These are phyloP conservation scores for Agarophyton chilense DNA, from an alignment of 23 red algal species.

Conservation along the genomic window DNA sequence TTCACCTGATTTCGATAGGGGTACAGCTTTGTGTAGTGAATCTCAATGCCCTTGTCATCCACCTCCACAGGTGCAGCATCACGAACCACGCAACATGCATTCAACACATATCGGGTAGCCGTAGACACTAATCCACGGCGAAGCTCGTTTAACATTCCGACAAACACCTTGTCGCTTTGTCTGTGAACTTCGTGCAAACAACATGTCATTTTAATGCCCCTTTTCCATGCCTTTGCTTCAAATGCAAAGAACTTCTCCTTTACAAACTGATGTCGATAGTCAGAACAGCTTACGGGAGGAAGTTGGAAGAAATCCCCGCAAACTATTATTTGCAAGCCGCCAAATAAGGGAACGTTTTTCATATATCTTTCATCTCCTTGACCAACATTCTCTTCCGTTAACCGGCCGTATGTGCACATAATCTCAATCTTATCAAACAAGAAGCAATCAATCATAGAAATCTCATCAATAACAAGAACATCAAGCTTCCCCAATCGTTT, in stretches of 20 bases:
- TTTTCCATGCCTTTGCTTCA: slow-evolving; percentile 52
- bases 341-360: slow-evolving; percentile 13
- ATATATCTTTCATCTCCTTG: neutral
- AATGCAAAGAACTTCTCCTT: slow-evolving; percentile 66
- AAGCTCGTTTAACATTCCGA: slow-evolving; percentile 70
- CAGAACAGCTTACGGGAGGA: slow-evolving; percentile 51
- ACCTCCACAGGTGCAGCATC: neutral
- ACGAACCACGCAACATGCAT: slow-evolving; percentile 24
- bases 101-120: slow-evolving; percentile 16
- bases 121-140: slow-evolving; percentile 39
- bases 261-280: slow-evolving; percentile 2
- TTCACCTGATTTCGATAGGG: slow-evolving; percentile 43
- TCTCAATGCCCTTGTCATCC: slow-evolving; percentile 12
- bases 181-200: slow-evolving; percentile 57
- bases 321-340: slow-evolving; percentile 67
- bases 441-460: slow-evolving; percentile 64
- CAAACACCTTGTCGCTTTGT: slow-evolving; percentile 52
- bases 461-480: slow-evolving; percentile 71
- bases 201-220: slow-evolving; percentile 27
- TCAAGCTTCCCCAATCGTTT: slow-evolving; percentile 12
- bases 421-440: slow-evolving; percentile 64
- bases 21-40: slow-evolving; percentile 58
- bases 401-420: slow-evolving; percentile 8
- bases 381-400: too few relatives aligned
- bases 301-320: slow-evolving; percentile 75